These are phyloP conservation scores for Aureobasidium sp. DNA, from an alignment of 2,329 filamentous ascomycete genomes.

Conservation along the genomic window DNA sequence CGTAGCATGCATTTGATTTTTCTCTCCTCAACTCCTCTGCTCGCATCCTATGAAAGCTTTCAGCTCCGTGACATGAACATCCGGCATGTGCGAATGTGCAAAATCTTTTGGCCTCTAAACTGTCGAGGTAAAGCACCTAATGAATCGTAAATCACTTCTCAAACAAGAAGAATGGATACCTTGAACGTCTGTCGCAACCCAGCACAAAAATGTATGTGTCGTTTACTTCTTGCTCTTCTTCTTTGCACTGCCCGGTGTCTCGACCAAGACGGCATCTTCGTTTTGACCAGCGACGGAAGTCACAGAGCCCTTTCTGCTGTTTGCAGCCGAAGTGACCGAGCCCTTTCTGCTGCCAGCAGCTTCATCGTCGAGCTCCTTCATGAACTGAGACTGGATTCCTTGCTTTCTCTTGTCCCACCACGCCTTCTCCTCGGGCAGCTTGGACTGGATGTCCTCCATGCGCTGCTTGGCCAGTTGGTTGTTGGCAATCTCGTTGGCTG, in stretches of 20 bases:
- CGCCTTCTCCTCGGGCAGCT: constrained; percentile 66
- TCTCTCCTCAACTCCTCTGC: constrained; percentile 51
- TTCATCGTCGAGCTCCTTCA: constrained; percentile 73
- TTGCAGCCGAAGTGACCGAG: constrained; percentile 21
- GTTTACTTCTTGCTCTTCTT: constrained; percentile 54
- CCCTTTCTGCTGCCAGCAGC: constrained; percentile 21
- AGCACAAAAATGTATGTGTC: not conserved
- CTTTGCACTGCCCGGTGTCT: constrained; percentile 41
- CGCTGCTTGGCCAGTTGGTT: constrained; percentile 71
- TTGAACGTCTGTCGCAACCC: not conserved
- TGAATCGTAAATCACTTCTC: not conserved
- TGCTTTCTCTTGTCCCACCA: constrained; percentile 88
- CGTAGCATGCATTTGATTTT: constrained; percentile 19
- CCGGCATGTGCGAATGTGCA: not conserved
- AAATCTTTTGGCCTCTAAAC: not conserved
- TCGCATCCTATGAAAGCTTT: not conserved
- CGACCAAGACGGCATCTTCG: constrained; percentile 73
- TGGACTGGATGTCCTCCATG: constrained; percentile 66
- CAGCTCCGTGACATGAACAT: not conserved
- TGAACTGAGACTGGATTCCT: constrained; percentile 66
- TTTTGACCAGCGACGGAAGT: constrained; percentile 32
- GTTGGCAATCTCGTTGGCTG: constrained; percentile 88
- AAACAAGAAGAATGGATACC: not conserved
- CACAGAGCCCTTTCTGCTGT: constrained; percentile 21
- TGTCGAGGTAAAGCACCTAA: not conserved